phyloP scores from a whole-genome alignment of 2,329 filamentous ascomycete genomes.

The Nannizziopsis arthrosporioides region DNA sequence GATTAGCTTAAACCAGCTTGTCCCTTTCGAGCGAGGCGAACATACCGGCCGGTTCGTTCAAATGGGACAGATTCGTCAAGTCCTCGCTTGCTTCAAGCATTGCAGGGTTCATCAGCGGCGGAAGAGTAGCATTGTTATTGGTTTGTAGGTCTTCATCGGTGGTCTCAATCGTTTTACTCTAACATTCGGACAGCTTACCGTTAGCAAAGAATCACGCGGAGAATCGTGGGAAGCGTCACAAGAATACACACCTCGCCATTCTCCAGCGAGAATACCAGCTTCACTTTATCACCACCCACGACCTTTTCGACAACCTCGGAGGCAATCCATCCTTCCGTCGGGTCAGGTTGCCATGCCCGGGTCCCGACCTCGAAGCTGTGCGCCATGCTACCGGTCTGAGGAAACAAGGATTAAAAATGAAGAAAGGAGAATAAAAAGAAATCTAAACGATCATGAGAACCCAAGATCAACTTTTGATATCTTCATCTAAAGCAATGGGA shows the following conservation, averaged over 20 bases:
- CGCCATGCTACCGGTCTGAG: slow-evolving; percentile 51
- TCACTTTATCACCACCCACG: slow-evolving; percentile 73
- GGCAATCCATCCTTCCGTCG: slow-evolving; percentile 91
- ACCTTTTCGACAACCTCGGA: slow-evolving; percentile 85
- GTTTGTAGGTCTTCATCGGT: slow-evolving; percentile 63
- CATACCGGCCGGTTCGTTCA: slow-evolving; percentile 94
- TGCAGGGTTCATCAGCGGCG: slow-evolving; percentile 92
- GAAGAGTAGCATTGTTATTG: slow-evolving; percentile 64
- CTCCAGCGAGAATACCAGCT: slow-evolving; percentile 74
- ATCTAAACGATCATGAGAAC: not conserved
- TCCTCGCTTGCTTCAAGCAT: slow-evolving; percentile 99
- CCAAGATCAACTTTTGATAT: slow-evolving; percentile 2
- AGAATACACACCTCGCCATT: slow-evolving; percentile 67
- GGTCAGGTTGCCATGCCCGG: slow-evolving; percentile 95
- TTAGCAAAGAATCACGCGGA: slow-evolving; percentile 9
- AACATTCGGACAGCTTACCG: slow-evolving; percentile 11
- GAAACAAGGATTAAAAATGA: not conserved
- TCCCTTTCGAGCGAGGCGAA: slow-evolving; percentile 2
- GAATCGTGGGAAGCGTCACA: slow-evolving; percentile 4
- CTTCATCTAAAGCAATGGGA: slow-evolving; percentile 4
- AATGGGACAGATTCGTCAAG: slow-evolving; percentile 88
- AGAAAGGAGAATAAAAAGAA: not conserved
- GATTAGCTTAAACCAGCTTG: slow-evolving; percentile 16
- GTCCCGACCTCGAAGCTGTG: slow-evolving; percentile 94
- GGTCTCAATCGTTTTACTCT: slow-evolving; percentile 72